These are phyloP conservation scores for Ehretia macrophylla DNA, from an alignment of 257 asterid genomes.

Conservation along the genomic window DNA sequence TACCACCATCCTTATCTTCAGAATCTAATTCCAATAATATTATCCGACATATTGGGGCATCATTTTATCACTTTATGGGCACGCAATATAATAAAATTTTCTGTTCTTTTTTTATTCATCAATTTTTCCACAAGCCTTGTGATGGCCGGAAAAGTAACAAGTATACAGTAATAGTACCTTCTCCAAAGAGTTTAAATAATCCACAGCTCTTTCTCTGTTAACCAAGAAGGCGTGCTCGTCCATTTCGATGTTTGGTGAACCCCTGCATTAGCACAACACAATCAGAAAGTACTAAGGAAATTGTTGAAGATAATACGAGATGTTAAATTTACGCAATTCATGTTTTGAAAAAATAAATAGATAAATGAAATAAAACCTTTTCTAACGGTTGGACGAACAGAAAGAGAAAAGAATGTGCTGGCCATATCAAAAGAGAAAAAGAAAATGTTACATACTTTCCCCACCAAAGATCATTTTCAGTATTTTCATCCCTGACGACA, in stretches of 20 bases:
- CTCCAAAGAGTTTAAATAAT: constrained; percentile 73
- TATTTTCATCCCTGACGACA: constrained; percentile 55
- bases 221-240: constrained; percentile 77
- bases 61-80: too few species aligned
- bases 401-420: neutral
- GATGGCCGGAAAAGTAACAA: too few species aligned
- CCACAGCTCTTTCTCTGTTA: constrained; percentile 82
- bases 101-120: too few species aligned
- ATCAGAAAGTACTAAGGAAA: too few species aligned
- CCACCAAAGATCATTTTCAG: constrained; percentile 77
- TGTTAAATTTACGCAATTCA: too few species aligned
- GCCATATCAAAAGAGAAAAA: neutral
- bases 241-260: constrained; percentile 80
- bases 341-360: too few species aligned
- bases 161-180: too few species aligned
- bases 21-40: neutral
- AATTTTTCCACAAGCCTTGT: too few species aligned
- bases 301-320: too few species aligned
- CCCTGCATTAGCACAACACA: constrained; percentile 30
- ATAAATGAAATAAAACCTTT: neutral
- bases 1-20: neutral
- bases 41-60: too few species aligned
- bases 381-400: neutral
- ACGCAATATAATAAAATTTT: too few species aligned
- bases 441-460: constrained; percentile 48